phyloP scores from a whole-genome alignment of 768 basidiomycete species.

The Scleroderma bovista region DNA sequence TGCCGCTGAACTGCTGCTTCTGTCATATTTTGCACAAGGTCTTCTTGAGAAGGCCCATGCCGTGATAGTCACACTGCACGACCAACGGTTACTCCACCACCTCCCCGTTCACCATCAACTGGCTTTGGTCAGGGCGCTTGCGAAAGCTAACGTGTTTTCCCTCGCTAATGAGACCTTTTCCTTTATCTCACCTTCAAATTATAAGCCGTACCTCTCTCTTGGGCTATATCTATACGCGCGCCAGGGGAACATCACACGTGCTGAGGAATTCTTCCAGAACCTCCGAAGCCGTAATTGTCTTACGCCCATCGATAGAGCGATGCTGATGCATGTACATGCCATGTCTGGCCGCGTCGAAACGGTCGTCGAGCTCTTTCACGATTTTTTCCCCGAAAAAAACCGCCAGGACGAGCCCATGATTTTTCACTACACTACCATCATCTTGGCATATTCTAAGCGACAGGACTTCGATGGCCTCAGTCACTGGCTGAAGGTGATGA shows the following conservation, averaged over 20 bases:
- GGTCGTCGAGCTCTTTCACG: conserved; percentile 47
- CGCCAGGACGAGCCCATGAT: conserved; percentile 36
- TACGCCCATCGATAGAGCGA: conserved; percentile 29
- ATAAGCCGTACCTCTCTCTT: conserved; percentile 29
- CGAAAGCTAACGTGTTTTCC: conserved; percentile 31
- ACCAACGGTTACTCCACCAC: conserved; percentile 29
- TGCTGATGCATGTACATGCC: conserved; percentile 54
- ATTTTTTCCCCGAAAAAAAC: conserved; percentile 43
- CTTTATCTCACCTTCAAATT: conserved; percentile 20
- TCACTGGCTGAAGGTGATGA: conserved; percentile 50
- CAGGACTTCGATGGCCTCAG: conserved; percentile 46
- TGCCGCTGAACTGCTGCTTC: conserved; percentile 38
- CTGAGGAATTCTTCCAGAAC: conserved; percentile 38
- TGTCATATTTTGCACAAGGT: conserved; percentile 30
- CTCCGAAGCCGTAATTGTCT: conserved; percentile 29
- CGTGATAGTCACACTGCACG: conserved; percentile 37
- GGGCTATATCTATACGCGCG: conserved; percentile 51
- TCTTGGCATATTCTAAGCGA: conserved; percentile 47
- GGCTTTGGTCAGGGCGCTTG: conserved; percentile 39
- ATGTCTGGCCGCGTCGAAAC: conserved; percentile 35
- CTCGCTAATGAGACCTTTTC: conserved; percentile 42
- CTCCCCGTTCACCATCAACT: conserved; percentile 27
- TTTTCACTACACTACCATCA: conserved; percentile 50
- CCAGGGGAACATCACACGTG: conserved; percentile 42
- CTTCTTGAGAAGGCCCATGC: conserved; percentile 34